Evolutionary conservation across 2,329 filamentous ascomycete species (phyloP).

Genomic region (Monosporascus ibericus): DNA sequence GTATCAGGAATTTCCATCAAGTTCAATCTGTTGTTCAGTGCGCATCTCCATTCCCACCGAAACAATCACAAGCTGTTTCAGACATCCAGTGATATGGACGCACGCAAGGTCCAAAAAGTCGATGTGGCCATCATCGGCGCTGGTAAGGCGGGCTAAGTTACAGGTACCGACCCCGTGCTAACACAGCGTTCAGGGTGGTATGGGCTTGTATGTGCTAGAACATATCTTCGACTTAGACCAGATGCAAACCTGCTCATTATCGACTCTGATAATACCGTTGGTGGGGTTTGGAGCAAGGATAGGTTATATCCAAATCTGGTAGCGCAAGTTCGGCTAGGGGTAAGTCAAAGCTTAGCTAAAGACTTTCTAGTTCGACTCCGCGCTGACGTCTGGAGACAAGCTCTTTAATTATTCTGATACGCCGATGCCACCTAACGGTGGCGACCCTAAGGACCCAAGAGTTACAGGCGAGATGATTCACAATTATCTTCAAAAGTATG

Average conservation of each 20-base stretch:
- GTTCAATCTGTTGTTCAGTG: too few species aligned
- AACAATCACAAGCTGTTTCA: too few species aligned
- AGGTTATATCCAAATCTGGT: constrained; percentile 19
- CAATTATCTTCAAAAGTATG: constrained; percentile 19
- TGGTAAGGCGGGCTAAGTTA: constrained; percentile 9
- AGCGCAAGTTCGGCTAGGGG: constrained; percentile 17
- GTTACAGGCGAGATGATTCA: constrained; percentile 23
- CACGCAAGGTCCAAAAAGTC: constrained; percentile 1
- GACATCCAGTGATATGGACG: too few species aligned
- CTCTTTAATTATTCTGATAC: constrained; percentile 20
- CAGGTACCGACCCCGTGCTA: neutral
- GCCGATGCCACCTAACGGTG: constrained; percentile 15
- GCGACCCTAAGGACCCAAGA: constrained; percentile 12
- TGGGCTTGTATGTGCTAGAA: constrained; percentile 15
- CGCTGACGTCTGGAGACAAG: constrained; percentile 5
- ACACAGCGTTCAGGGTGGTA: constrained; percentile 14
- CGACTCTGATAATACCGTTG: constrained; percentile 17
- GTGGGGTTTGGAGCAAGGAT: constrained; percentile 20
- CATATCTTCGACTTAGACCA: constrained; percentile 17
- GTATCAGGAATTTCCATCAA: too few species aligned
- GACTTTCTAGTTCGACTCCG: too few species aligned
- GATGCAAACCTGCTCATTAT: constrained; percentile 16
- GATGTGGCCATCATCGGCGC: constrained; percentile 19
- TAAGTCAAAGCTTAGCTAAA: constrained; percentile 4
- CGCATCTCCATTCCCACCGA: too few species aligned